Percentiles rank a stretch among this genome's conserved stretches.
These are phyloP conservation scores for Ascoidea rubescens DNA, from an alignment of 805 yeast genomes.

Conservation along the genomic window DNA sequence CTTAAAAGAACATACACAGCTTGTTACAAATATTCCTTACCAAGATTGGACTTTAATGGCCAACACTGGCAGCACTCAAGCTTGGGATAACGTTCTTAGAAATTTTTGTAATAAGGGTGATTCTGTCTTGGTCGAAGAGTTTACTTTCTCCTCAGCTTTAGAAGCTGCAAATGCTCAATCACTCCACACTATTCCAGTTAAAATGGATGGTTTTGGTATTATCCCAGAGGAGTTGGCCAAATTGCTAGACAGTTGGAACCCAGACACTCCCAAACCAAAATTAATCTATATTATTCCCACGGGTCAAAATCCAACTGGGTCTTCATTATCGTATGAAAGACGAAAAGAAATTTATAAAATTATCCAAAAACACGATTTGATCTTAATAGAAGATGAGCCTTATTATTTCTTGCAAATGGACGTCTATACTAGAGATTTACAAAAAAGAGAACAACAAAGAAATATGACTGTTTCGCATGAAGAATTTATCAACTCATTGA, in stretches of 20 bases:
- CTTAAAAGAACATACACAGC: slow-evolving; percentile 60
- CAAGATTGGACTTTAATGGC: slow-evolving; percentile 61
- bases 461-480: slow-evolving; percentile 39
- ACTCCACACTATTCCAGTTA: slow-evolving; percentile 51
- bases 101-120: slow-evolving; percentile 72
- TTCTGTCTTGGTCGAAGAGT: slow-evolving; percentile 69
- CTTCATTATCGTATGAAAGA: slow-evolving; percentile 65
- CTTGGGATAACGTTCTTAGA: slow-evolving; percentile 75
- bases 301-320: slow-evolving; percentile 97
- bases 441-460: slow-evolving; percentile 18
- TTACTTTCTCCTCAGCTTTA: slow-evolving; percentile 71
- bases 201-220: slow-evolving; percentile 70
- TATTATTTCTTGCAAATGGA: slow-evolving; percentile 95
- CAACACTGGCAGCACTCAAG: slow-evolving; percentile 80
- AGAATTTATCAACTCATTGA: slow-evolving; percentile 51
- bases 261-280: slow-evolving; percentile 52
- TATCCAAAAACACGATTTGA: slow-evolving; percentile 74
- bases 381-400: slow-evolving; percentile 92
- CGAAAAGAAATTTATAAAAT: slow-evolving; percentile 62
- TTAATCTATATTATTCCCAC: slow-evolving; percentile 84
- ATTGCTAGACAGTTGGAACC: slow-evolving; percentile 58
- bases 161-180: slow-evolving; percentile 73
- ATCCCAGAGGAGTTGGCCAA: slow-evolving; percentile 55
- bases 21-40: slow-evolving; percentile 30
- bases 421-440: slow-evolving; percentile 37